These are phyloP conservation scores for Pelargonium myrrhifolium DNA, from an alignment of 441 rosid genomes.

Conservation along the genomic window DNA sequence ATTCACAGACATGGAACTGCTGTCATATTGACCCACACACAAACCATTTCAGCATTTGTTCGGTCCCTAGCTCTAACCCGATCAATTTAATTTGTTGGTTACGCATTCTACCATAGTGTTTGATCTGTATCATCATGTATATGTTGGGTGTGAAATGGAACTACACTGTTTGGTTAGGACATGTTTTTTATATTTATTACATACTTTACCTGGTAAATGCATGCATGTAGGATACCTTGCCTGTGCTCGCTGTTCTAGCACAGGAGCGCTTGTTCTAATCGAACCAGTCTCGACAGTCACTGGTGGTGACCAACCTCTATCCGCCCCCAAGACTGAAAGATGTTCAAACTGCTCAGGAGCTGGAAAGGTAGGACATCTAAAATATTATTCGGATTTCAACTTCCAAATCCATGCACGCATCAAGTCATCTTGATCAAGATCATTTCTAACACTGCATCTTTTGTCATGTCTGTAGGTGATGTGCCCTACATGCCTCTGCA, in stretches of 20 bases:
- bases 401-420: background rate
- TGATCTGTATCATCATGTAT: too few relatives aligned
- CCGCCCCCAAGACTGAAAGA: slow-evolving; percentile 69
- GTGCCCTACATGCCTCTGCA: slow-evolving; percentile 97
- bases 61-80: too few relatives aligned
- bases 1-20: too few relatives aligned
- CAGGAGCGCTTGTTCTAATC: slow-evolving; percentile 62
- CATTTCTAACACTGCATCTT: background rate
- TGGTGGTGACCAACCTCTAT: slow-evolving; percentile 42
- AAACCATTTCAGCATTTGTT: too few relatives aligned
- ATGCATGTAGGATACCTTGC: slow-evolving; percentile 99
- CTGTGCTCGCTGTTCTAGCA: slow-evolving; percentile 89
- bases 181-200: background rate
- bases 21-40: too few relatives aligned
- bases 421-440: background rate
- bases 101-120: too few relatives aligned
- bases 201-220: slow-evolving; percentile 20
- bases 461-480: slow-evolving; percentile 49
- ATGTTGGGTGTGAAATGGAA: background rate
- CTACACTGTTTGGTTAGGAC: background rate
- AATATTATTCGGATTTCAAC: background rate
- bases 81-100: too few relatives aligned
- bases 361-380: slow-evolving; percentile 49
- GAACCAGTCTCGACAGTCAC: slow-evolving; percentile 58
- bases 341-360: slow-evolving; percentile 94